Percentiles rank a stretch among this genome's conserved stretches.
Evolutionary conservation across 495 filamentous ascomycete species (phyloP).

Genomic region (Penicillium chermesinum): DNA sequence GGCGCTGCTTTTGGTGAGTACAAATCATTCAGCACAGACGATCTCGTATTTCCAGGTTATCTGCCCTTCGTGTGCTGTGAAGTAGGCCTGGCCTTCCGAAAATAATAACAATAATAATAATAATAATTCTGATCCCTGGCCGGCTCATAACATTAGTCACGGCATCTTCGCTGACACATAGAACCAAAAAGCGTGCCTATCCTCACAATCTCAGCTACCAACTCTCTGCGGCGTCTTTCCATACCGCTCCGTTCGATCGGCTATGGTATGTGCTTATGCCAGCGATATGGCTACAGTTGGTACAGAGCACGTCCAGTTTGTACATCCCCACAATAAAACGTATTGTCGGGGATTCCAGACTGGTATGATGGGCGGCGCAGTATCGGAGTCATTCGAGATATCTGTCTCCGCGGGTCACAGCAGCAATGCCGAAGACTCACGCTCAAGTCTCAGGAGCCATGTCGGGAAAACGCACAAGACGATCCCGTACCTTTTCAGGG

Average conservation of each 20-base stretch:
- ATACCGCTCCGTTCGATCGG: neutral
- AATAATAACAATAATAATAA: too few relatives aligned
- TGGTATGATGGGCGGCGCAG: constrained; percentile 14
- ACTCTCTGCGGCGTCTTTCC: constrained; percentile 3
- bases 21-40: constrained; percentile 7
- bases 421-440: neutral
- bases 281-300: constrained; percentile 12
- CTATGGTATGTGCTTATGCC: constrained; percentile 12
- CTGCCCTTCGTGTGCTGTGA: constrained; percentile 8
- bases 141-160: too few relatives aligned
- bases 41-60: constrained; percentile 8
- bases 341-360: constrained; percentile 12
- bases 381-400: constrained; percentile 13
- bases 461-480: constrained; percentile 1
- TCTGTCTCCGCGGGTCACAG: constrained; percentile 7
- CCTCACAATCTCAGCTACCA: constrained; percentile 5
- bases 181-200: constrained; percentile 3
- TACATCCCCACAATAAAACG: constrained; percentile 15
- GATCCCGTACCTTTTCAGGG: neutral
- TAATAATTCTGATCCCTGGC: too few relatives aligned
- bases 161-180: neutral
- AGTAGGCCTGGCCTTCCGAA: too few relatives aligned
- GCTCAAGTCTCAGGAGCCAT: neutral
- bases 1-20: constrained; percentile 6
- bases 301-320: constrained; percentile 10